Evolutionary conservation across 2,329 filamentous ascomycete genomes (phyloP).

Genomic region (Paecilomyces sp.): DNA sequence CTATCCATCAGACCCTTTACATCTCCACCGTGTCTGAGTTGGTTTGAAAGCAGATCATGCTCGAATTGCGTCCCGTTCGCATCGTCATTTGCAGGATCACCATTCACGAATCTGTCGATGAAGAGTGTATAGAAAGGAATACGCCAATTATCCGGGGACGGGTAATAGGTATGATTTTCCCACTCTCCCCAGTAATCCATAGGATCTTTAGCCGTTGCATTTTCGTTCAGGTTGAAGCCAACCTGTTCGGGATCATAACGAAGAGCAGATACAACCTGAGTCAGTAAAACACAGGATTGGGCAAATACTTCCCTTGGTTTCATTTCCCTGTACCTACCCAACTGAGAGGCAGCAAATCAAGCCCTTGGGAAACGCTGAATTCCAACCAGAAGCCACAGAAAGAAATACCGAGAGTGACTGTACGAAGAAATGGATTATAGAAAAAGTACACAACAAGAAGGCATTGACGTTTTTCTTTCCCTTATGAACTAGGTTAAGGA

Average conservation of each 20-base stretch:
- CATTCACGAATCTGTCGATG: conserved; percentile 53
- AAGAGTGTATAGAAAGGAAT: conserved; percentile 57
- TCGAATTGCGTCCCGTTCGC: conserved; percentile 52
- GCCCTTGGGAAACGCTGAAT: background rate
- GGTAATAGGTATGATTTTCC: conserved; percentile 39
- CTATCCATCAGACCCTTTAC: conserved; percentile 47
- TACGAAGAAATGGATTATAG: background rate
- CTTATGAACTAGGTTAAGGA: background rate
- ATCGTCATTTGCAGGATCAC: conserved; percentile 53
- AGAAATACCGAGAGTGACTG: background rate
- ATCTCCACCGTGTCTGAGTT: conserved; percentile 53
- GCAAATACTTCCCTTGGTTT: conserved; percentile 13
- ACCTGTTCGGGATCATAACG: conserved; percentile 39
- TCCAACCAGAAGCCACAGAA: background rate
- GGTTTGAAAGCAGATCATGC: conserved; percentile 49
- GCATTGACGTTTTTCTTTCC: background rate
- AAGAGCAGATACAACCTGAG: conserved; percentile 1
- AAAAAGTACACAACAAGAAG: background rate
- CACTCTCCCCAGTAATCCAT: conserved; percentile 49
- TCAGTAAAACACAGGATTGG: background rate
- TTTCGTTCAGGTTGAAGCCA: conserved; percentile 52
- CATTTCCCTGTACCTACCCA: conserved; percentile 3
- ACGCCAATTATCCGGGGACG: conserved; percentile 52
- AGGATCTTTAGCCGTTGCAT: conserved; percentile 44
- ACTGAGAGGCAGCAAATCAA: background rate